Evolutionary conservation across 140 eudicot genomes (phyloP).

Genomic region (Stevia rebaudiana): DNA sequence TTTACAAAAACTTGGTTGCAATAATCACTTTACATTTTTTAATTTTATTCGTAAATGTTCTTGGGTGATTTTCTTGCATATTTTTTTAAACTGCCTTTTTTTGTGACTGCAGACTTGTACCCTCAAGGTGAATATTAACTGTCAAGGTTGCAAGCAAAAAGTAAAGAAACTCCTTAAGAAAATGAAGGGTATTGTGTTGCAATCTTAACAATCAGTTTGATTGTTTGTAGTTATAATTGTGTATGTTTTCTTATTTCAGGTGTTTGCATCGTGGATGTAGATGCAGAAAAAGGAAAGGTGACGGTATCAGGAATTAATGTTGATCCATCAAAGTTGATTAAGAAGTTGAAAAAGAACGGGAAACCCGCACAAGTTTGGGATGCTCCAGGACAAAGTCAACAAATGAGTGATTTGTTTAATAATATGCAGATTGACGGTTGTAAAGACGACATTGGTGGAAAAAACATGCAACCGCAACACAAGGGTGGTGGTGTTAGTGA

Average conservation of each 20-base stretch:
- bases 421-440: slow-evolving; percentile 45
- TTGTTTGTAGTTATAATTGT: not conserved
- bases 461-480: no score
- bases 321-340: slow-evolving; percentile 50
- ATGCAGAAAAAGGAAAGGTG: slow-evolving; percentile 65
- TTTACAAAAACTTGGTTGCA: no score
- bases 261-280: slow-evolving; percentile 49
- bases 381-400: slow-evolving; percentile 28
- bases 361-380: slow-evolving; percentile 78
- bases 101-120: slow-evolving; percentile 76
- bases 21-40: no score
- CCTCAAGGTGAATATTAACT: slow-evolving; percentile 78
- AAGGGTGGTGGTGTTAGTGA: no score
- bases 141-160: slow-evolving; percentile 82
- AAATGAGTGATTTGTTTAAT: slow-evolving; percentile 44
- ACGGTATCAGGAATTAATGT: slow-evolving; percentile 71
- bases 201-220: slow-evolving; percentile 16
- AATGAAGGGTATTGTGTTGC: slow-evolving; percentile 56
- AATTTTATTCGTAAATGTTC: no score
- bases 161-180: slow-evolving; percentile 75
- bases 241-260: slow-evolving; percentile 33
- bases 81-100: not conserved
- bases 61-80: no score
- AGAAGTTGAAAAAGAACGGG: slow-evolving; percentile 67
- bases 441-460: not conserved